Base-by-base conservation (phyloP, 1,139 yeast genomes). In the Yarrowia galli region DNA sequence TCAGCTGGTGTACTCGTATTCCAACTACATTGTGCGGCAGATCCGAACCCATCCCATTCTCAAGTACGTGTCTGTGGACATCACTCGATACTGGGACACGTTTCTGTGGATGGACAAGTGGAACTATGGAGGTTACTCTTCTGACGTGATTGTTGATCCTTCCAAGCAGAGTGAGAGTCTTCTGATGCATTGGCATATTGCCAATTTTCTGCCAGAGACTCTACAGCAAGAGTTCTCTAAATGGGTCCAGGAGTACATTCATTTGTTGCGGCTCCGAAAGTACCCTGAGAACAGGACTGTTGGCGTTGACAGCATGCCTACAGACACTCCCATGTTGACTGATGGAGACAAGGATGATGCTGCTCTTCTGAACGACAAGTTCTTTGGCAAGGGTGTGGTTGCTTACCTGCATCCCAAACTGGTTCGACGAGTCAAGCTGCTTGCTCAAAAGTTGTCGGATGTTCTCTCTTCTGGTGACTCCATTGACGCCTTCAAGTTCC, bases 71-170 rank as follows among this genome's bases (percentile, higher is more conserved):
- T 98, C 93, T 73, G 79, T 96, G 72, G 80, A 81, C 38, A 89
- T 95, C 63, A 84, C 83, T 18, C 87, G 87, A 72, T 93, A 92
- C 75, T 95, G 99, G 99, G 98, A 95, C 76, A 75, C 90, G 20
- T 80, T 96, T 70, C 80, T 95, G 4, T 96, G 99, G 98, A 91
- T 93, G 97, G 98, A 96, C 76, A 88, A 89, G 73, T 87, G 85
- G 73, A 96, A 96, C 74, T 92, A 82, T 77, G 91, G 97, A 54
- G 99, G 99, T 6, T 82, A 92, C 69, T 87, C 88, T 32, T 89
- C 97, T 75, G 78, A 81, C 20, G 75, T 73, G 53, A 71, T 76
- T 28, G 69, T 67, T 12, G 72, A 68, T 36, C 67, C 64, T n/a
- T 82, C 78, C 20, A 84, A 82, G 22, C 91, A 89, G 73, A 83